Evolutionary conservation across 768 basidiomycete genomes (phyloP), one percentile per base, ranked within the genome.

Genomic region (Suillus plorans): DNA sequence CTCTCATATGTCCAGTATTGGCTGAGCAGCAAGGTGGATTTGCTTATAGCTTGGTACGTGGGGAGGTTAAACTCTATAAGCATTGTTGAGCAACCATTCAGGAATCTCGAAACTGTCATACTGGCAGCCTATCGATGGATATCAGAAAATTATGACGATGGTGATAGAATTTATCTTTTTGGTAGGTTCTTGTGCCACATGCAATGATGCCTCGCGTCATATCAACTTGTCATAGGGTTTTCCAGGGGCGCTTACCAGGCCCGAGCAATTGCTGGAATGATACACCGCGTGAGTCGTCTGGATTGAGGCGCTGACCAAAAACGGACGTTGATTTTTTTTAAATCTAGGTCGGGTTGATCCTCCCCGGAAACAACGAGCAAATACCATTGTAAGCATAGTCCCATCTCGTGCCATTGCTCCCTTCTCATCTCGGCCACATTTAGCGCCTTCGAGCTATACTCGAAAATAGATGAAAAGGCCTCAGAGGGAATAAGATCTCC

Each of bases 211-310:
- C 7, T 22, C 14, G 25, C 0, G 3, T 28, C 4, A 31, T 57
- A n/a, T 22, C 31, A 5, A 31, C 49, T 22, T 13, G n/a, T 62
- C 44, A 1, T 50, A 81, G 80, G 80, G 1, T 82, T 81, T 55
- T 81, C 80, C 36, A 76, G 81, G 18, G 80, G 80, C 0, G 80
- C 79, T 6, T 81, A 79, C 64, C 80, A 80, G 73, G 78, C 73
- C 1, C 77, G 80, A 4, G 68, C 65, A 0, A 63, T 82, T 9
- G 77, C 80, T 1, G 75, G 68, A 5, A 78, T 81, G 77, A 80
- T 81, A 2, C 60, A 77, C 2, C 73, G 68, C 61, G 80, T 76
- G n/a, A 44, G 41, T 9, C 18, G 4, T 2, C 42, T n/a, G 42
- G 42, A n/a, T 60, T 1, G 42, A 20, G 58, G 61, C 63, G 61